Evolutionary conservation across 306 rosid species (phyloP).

Genomic region (Myrica gale): DNA sequence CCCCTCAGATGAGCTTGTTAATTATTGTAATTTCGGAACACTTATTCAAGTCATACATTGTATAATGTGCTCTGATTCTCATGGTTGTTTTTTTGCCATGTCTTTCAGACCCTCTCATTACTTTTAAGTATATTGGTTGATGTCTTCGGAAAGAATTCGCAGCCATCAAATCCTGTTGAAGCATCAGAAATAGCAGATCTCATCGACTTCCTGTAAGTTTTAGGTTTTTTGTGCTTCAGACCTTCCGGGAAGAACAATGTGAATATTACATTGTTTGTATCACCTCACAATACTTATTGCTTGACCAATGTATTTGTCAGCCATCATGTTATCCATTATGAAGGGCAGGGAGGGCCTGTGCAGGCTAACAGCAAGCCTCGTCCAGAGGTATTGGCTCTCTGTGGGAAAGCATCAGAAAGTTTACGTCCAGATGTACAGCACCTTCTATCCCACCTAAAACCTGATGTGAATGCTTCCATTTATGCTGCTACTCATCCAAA

Average conservation of each 20-base stretch:
- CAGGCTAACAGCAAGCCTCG: conserved; percentile 87
- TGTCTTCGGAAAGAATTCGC: conserved; percentile 87
- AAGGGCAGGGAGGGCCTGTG: conserved; percentile 97
- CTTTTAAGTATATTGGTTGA: conserved; percentile 69
- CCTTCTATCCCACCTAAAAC: conserved; percentile 79
- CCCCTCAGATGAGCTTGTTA: too few relatives aligned
- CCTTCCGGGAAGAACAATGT: neutral
- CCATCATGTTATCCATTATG: conserved; percentile 84
- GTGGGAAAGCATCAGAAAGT: conserved; percentile 72
- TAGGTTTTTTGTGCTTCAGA: conserved; percentile 1
- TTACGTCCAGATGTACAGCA: conserved; percentile 87
- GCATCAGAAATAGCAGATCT: conserved; percentile 82
- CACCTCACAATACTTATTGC: conserved; percentile 13
- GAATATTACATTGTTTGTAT: conserved; percentile 13
- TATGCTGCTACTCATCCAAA: conserved; percentile 83
- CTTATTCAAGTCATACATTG: neutral
- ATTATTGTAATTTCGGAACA: neutral
- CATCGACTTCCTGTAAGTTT: conserved; percentile 84
- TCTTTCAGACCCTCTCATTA: conserved; percentile 65
- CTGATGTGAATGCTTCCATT: conserved; percentile 72
- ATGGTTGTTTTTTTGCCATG: conserved; percentile 24
- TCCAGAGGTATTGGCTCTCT: conserved; percentile 67
- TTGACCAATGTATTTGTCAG: conserved; percentile 42
- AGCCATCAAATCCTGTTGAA: conserved; percentile 51
- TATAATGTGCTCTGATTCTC: conserved; percentile 14